Base-by-base conservation (phyloP, 148 eudicot genomes). In the Talinum fruticosum region DNA sequence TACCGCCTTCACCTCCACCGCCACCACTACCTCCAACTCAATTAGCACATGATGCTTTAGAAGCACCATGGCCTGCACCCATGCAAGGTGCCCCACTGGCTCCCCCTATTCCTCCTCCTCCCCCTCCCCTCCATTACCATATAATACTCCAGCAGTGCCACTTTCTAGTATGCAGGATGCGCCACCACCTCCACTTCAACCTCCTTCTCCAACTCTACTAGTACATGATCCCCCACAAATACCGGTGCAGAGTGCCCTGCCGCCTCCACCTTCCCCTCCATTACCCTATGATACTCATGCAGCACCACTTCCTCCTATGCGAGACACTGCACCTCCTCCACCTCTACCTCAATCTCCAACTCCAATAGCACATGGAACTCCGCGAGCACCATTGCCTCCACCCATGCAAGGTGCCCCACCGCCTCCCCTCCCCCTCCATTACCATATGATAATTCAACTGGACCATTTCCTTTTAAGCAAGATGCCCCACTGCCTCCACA, bases 111-210 rank as follows among this genome's bases (percentile, higher is more conserved):
- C n/a, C 86, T 0, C 73, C 54, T 29, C 80, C 59, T 2, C n/a
- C n/a, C n/a, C n/a, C n/a, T 76, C 80, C 12, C 72, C 72, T 15
- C 57, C 44, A 32, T 16, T 66, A 51, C 57, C 57, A 16, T 51
- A 16, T 51, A 19, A 51, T 19, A 16, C n/a, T 51, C 18, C 57
- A 5, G 57, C 57, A 51, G 18, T 78, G 7, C 86, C 84, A 1
- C 81, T 76, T 5, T 75, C 77, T 61, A 1, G 36, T 8, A 54
- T 73, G 15, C 76, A 76, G 13, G 53, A 16, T 0, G 82, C 82
- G 15, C 85, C 84, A 12, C 75, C 84, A 14, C 87, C 88, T 30
- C 85, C 83, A 8, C 80, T 68, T 59, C 64, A 1, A 37, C 76
- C 79, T 26, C 51, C 66, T 19, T 64, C 74, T 8, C 6, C 53